Conservation (phyloP, 2,329 filamentous ascomycete genomes). For the Lecanicillium sp. region DNA sequence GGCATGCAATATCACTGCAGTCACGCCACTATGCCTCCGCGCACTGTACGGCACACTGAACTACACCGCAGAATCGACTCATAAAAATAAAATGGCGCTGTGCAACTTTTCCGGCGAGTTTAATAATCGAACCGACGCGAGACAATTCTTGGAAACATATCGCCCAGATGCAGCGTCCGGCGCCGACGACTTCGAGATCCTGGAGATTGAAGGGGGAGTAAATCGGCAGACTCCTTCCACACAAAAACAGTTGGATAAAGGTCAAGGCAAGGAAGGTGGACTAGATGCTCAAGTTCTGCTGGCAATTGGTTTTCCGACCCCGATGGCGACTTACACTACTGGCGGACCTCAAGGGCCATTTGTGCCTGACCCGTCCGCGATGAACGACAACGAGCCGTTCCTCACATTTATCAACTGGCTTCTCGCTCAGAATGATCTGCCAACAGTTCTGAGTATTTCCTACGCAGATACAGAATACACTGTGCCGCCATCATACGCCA, state of each 20-base stretch:
- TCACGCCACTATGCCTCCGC: constrained; percentile 2
- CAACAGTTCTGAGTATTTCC: constrained; percentile 5
- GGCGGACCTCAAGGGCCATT: background rate
- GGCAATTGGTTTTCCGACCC: background rate
- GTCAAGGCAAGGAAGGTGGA: constrained; percentile 1
- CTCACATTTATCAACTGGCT: constrained; percentile 7
- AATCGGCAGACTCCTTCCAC: background rate
- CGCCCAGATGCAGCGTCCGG: constrained; percentile 1
- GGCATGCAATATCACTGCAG: constrained; percentile 2
- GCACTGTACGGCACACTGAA: constrained; percentile 1
- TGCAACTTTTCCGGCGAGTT: constrained; percentile 9
- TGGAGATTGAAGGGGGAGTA: background rate
- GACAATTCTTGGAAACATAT: background rate
- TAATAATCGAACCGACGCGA: constrained; percentile 7
- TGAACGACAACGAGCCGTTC: constrained; percentile 11
- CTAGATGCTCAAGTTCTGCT: constrained; percentile 5
- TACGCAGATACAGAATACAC: constrained; percentile 11
- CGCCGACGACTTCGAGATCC: background rate
- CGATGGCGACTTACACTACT: constrained; percentile 4
- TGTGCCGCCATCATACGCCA: constrained; percentile 7
- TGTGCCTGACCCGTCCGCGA: background rate
- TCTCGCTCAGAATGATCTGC: background rate
- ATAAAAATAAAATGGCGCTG: constrained; percentile 1
- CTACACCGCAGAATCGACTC: background rate
- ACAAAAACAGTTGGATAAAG: background rate